A percentile compares a stretch with the other conserved stretches of the same genome.
These are phyloP conservation scores for Senecio squalidus DNA, from an alignment of 140 eudicot species.

Conservation along the genomic window DNA sequence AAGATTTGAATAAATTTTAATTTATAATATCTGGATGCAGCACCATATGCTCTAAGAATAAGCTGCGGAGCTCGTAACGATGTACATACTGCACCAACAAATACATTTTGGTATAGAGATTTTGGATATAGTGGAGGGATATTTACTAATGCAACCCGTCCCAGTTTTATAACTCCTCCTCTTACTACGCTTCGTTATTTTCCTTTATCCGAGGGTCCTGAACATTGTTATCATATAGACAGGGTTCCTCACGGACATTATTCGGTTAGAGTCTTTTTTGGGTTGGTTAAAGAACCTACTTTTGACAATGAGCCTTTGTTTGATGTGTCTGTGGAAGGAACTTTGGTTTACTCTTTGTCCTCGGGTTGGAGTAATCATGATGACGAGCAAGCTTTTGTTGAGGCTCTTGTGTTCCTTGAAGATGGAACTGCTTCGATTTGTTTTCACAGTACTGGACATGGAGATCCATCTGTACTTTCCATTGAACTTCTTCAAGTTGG, in stretches of 20 bases:
- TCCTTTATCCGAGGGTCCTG: conserved; percentile 88
- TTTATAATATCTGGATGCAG: conserved; percentile 33
- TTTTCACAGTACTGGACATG: conserved; percentile 97
- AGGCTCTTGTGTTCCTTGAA: conserved; percentile 68
- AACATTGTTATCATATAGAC: conserved; percentile 77
- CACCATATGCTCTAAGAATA: conserved; percentile 73
- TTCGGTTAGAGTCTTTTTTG: conserved; percentile 68
- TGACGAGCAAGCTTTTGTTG: conserved; percentile 73
- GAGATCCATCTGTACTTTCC: conserved; percentile 84
- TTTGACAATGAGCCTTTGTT: conserved; percentile 89
- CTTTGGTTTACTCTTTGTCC: conserved; percentile 65
- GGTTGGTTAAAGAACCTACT: conserved; percentile 69
- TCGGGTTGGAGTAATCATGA: conserved; percentile 95
- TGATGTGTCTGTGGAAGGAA: conserved; percentile 87
- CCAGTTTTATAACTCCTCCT: conserved; percentile 70
- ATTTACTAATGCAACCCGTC: conserved; percentile 63
- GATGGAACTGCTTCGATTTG: conserved; percentile 82
- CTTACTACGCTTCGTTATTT: conserved; percentile 76
- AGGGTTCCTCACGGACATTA: conserved; percentile 79
- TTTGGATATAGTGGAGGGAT: conserved; percentile 85
- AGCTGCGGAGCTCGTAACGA: conserved; percentile 92
- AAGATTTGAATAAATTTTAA: neutral
- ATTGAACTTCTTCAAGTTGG: conserved; percentile 88
- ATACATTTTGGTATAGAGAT: conserved; percentile 84
- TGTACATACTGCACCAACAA: conserved; percentile 62